Conservation (phyloP, 345 rosid species). For the Rhodamnia argentea region DNA sequence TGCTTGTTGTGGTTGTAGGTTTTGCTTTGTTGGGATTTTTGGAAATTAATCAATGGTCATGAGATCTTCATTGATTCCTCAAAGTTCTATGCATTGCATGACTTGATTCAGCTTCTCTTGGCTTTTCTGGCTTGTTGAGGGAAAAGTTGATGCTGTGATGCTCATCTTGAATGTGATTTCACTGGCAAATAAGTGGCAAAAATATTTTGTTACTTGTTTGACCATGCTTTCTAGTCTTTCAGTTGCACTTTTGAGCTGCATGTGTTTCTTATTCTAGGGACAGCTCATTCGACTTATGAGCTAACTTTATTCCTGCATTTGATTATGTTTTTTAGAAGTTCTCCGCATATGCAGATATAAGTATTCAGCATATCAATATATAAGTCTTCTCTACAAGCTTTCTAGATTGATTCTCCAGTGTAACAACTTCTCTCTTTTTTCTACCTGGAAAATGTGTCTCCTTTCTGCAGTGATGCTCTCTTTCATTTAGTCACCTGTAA, state of each 20-base stretch:
- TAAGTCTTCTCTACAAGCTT: background rate
- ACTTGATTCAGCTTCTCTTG: background rate
- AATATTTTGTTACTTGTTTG: background rate
- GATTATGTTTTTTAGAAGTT: background rate
- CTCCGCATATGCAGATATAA: background rate
- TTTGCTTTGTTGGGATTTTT: background rate
- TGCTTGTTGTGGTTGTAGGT: background rate
- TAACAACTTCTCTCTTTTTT: background rate
- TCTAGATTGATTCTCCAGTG: background rate
- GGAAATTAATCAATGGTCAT: background rate
- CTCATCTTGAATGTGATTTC: background rate
- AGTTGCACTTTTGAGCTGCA: background rate
- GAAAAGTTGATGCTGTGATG: background rate
- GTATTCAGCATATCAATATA: background rate
- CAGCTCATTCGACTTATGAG: background rate
- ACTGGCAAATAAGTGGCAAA: background rate
- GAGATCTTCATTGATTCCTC: background rate
- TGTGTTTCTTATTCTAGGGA: background rate
- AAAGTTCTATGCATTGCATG: background rate
- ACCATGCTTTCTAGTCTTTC: background rate
- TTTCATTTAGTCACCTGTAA: background rate
- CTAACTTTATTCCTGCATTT: background rate
- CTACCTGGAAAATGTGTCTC: background rate
- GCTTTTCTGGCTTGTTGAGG: background rate
- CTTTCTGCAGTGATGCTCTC: background rate